Evolutionary conservation across 805 yeast genomes (phyloP), one percentile per base, ranked within the genome.

Genomic region (Ogataea dorogensis): DNA sequence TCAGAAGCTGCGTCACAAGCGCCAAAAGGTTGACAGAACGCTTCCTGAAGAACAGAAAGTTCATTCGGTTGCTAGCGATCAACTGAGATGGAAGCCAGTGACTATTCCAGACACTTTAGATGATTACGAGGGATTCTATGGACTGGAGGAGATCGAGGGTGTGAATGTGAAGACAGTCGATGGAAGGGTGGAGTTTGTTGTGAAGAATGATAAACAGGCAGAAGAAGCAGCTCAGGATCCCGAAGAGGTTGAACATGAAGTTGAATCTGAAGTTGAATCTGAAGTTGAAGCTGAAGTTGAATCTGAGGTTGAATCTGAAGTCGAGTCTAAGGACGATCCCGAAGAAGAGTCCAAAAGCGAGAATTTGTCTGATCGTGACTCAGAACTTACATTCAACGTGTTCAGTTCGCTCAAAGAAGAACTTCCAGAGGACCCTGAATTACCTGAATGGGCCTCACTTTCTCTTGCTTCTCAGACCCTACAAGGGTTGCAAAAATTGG

Each of bases 131-230:
- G 96, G 96, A 0, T 82, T 89, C 51, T 87, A 80, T 57, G 98
- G 97, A 0, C 65, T 93, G 22, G 98, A 91, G 58, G 98, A 91
- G 57, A 71, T 93, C 33, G 96, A 87, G 39, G 97, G 96, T 28
- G 97, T 91, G 21, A 89, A 74, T 51, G 89, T 91, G 5, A 77
- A 84, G 42, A 70, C 79, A 36, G 75, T 77, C 2, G 67, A 85
- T 43, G 96, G 95, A 10, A 64, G 68, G 33, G 79, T 82, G 0
- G 73, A 74, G 36, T 83, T 81, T 51, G 54, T 70, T n/a, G 70
- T 69, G 7, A 66, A 55, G 10, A 70, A 67, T 24, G 51, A 60
- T 44, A 47, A 32, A 42, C 47, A 33, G 35, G 40, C 37, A 49
- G 40, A 22, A 34, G 42, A 31, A 43, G 45, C 44, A 7, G 47